phyloP scores from a whole-genome alignment of 2,329 filamentous ascomycete species.

The Dryadomyces quercivorus region DNA sequence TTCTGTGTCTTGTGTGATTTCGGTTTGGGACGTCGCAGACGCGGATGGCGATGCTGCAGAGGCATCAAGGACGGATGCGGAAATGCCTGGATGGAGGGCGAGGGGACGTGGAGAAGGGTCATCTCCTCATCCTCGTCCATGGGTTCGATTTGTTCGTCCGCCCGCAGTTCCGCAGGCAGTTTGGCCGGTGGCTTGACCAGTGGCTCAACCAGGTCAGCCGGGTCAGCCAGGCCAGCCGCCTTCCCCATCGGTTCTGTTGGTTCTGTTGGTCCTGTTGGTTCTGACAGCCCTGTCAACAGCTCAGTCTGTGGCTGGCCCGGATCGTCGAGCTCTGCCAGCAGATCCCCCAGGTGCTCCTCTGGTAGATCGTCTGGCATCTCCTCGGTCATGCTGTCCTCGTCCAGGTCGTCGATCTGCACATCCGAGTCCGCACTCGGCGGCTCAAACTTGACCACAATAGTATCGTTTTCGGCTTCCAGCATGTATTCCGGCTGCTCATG shows the following conservation, averaged over 20 bases:
- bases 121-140: not conserved
- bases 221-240: no score
- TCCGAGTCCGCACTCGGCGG: not conserved
- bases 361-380: not conserved
- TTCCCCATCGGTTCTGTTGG: no score
- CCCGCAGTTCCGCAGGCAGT: no score
- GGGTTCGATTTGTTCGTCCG: no score
- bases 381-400: not conserved
- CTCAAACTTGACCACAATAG: not conserved
- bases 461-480: not conserved
- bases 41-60: not conserved
- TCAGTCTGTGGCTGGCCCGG: no score
- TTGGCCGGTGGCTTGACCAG: no score
- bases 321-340: not conserved
- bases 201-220: no score
- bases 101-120: not conserved
- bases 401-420: not conserved
- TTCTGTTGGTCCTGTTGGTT: no score
- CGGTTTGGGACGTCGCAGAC: not conserved
- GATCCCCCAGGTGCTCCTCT: no score
- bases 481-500: not conserved
- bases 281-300: no score
- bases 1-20: no score
- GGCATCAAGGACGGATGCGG: not conserved
- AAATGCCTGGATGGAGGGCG: not conserved